These are phyloP conservation scores for Simmondsia chinensis DNA, from an alignment of 148 eudicot species.

Conservation along the genomic window DNA sequence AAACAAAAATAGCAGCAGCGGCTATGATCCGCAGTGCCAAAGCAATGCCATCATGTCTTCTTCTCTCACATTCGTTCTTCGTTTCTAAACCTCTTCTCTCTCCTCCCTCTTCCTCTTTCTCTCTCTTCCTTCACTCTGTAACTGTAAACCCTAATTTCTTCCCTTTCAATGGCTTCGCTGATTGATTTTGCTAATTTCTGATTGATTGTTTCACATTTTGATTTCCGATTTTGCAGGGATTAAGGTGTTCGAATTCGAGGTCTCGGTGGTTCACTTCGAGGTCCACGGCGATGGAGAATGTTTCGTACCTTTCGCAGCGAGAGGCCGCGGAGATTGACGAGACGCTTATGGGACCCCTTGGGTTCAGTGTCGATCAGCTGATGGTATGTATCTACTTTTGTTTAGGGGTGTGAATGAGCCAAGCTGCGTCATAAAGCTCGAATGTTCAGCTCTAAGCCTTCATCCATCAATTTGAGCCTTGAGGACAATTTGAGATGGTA, in stretches of 20 bases:
- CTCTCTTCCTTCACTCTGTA: neutral
- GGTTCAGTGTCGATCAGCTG: slow-evolving; percentile 88
- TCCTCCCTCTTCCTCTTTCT: neutral
- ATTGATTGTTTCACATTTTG: too few species aligned
- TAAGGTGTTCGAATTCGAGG: slow-evolving; percentile 20
- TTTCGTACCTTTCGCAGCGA: slow-evolving; percentile 62
- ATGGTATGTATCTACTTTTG: slow-evolving; percentile 30
- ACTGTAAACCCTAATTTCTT: neutral
- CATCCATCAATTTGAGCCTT: too few species aligned
- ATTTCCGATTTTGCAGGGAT: slow-evolving; percentile 36
- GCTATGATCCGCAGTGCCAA: slow-evolving; percentile 27
- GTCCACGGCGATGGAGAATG: slow-evolving; percentile 23
- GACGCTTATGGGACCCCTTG: slow-evolving; percentile 79
- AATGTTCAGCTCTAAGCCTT: too few species aligned
- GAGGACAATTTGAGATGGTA: too few species aligned
- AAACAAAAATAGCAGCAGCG: too few species aligned
- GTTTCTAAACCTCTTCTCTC: slow-evolving; percentile 11
- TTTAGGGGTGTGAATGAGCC: too few species aligned
- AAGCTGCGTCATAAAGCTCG: too few species aligned
- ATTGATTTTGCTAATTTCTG: too few species aligned
- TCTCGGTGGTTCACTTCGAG: slow-evolving; percentile 21
- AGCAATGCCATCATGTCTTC: slow-evolving; percentile 39
- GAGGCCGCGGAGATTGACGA: slow-evolving; percentile 88
- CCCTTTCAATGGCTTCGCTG: too few species aligned
- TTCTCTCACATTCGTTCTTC: slow-evolving; percentile 17